Base-by-base conservation (phyloP, 2,329 filamentous ascomycete genomes). In the Exophiala sideris region DNA sequence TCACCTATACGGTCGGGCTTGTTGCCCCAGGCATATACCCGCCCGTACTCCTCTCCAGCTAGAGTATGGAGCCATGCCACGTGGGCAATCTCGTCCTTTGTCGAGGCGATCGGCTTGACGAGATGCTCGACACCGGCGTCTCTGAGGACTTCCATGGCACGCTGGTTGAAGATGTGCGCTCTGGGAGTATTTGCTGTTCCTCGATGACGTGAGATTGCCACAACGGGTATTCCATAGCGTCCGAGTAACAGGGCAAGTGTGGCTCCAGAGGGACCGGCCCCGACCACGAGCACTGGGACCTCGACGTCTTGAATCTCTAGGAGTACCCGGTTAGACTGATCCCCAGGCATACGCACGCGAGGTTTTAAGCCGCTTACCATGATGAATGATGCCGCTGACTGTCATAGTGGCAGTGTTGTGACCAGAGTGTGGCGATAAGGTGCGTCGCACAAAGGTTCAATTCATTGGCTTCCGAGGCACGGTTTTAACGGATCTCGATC, bases 1-100 rank as follows among this genome's bases (percentile, higher is more conserved):
- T 40, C 36, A 4, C 47, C 47, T 10, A 40, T 24, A 16, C 18
- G 35, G 16, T 39, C 14, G n/a, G 70, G 68, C 46, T 73, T 70
- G 52, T 70, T 70, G 18, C 73, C 73, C 71, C 72, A 76, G 1
- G 68, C 65, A 50, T 70, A 65, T 18, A 71, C 69, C 1, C 73
- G 62, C 1, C 66, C 73, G 58, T 68, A 75, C 56, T 76, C 73
- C 45, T 71, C 70, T 8, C 73, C 73, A 21, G 68, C 67, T 67
- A 76, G 71, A 45, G 61, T 65, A 54, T 71, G 47, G 16, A 41
- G 18, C 34, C 21, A 40, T 3, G 33, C 36, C 12, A 49, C 47
- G 18, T 41, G 47, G n/a, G n/a, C 38, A 18, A 32, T 21, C 5
- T 33, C 47, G 7, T 41, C 47, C 20, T 32, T 50, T 21, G 35